These are phyloP conservation scores for Arxiozyma slooffiae DNA, from an alignment of 1,139 yeast species.

Conservation along the genomic window DNA sequence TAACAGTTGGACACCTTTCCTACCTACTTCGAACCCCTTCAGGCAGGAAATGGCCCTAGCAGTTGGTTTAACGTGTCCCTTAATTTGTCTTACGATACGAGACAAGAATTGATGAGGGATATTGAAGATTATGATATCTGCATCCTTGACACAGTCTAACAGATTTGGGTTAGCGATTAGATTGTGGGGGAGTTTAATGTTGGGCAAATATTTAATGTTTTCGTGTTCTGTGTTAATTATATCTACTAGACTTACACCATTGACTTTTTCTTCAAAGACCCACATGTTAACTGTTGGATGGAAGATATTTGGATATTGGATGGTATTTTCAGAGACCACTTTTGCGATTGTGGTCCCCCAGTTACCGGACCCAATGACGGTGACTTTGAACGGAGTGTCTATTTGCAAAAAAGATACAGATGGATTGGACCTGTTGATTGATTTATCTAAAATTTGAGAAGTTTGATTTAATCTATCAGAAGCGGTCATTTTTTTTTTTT, in stretches of 20 bases:
- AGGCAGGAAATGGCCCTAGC: slow-evolving; percentile 86
- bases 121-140: slow-evolving; percentile 80
- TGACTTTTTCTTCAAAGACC: slow-evolving; percentile 77
- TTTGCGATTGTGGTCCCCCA: slow-evolving; percentile 97
- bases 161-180: slow-evolving; percentile 78
- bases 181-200: slow-evolving; percentile 67
- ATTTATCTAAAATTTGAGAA: slow-evolving; percentile 21
- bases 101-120: slow-evolving; percentile 89
- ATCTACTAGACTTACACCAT: slow-evolving; percentile 68
- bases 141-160: slow-evolving; percentile 57
- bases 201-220: slow-evolving; percentile 82
- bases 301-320: slow-evolving; percentile 58
- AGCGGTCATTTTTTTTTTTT: slow-evolving; percentile 20
- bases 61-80: slow-evolving; percentile 57
- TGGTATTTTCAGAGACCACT: slow-evolving; percentile 78
- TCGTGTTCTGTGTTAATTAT: slow-evolving; percentile 81
- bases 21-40: slow-evolving; percentile 80
- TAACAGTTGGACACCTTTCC: slow-evolving; percentile 70
- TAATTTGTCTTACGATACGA: slow-evolving; percentile 59
- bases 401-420: slow-evolving; percentile 15
- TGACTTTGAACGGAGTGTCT: slow-evolving; percentile 38
- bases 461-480: slow-evolving; percentile 29
- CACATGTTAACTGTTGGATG: slow-evolving; percentile 74
- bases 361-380: slow-evolving; percentile 65
- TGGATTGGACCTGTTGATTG: slow-evolving; percentile 17